These are phyloP conservation scores for Podochytrium sp. DNA, from an alignment of 192 early-diverging fungal genomes.

Conservation along the genomic window DNA sequence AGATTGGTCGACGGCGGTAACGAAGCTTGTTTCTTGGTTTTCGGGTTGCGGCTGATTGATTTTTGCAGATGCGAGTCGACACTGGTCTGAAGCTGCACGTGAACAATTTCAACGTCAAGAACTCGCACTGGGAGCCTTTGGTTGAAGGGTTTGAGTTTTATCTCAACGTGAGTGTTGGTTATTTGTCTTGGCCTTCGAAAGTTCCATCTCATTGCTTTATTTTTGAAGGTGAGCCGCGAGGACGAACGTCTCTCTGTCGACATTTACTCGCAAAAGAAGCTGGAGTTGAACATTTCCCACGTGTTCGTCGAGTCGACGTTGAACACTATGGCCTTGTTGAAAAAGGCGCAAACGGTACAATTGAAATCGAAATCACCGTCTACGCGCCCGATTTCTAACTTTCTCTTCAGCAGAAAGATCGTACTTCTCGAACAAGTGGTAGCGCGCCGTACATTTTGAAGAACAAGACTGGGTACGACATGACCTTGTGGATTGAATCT, in stretches of 20 bases:
- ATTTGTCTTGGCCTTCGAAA: background rate
- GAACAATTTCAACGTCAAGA: conserved; percentile 96
- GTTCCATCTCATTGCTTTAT: background rate
- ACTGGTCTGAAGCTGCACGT: conserved; percentile 71
- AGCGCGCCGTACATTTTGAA: conserved; percentile 80
- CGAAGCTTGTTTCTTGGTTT: too few species aligned
- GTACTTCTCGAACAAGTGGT: conserved; percentile 30
- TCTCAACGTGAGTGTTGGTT: conserved; percentile 34
- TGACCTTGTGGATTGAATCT: conserved; percentile 85
- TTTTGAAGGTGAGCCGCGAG: conserved; percentile 31
- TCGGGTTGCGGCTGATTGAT: too few species aligned
- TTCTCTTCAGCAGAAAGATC: conserved; percentile 8
- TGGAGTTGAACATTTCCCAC: conserved; percentile 89
- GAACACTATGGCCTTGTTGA: conserved; percentile 33
- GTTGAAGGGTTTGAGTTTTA: conserved; percentile 87
- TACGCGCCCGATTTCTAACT: background rate
- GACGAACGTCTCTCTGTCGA: conserved; percentile 57
- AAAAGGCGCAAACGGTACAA: conserved; percentile 13
- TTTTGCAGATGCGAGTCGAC: conserved; percentile 55
- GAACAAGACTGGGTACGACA: conserved; percentile 90
- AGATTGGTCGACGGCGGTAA: conserved; percentile 81
- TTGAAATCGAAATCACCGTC: background rate
- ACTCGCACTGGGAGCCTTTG: conserved; percentile 98
- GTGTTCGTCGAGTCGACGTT: conserved; percentile 57
- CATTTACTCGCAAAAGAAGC: conserved; percentile 67